Evolutionary conservation across 257 asterid genomes (phyloP).

Genomic region (Salvia miltiorrhiza): DNA sequence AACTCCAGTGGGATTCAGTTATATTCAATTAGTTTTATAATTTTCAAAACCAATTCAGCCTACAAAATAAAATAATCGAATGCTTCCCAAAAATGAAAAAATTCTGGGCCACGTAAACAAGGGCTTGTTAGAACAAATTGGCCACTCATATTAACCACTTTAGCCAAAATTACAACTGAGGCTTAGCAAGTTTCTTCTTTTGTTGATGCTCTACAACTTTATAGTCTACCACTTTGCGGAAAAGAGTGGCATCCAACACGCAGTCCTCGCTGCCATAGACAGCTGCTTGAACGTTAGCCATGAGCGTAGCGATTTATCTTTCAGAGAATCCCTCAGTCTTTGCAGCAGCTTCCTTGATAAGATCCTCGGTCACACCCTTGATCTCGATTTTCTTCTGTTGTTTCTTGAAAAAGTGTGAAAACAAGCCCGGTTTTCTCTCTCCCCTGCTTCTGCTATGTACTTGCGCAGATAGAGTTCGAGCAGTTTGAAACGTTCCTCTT

Average conservation of each 20-base stretch:
- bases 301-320: slow-evolving; percentile 83
- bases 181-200: slow-evolving; percentile 54
- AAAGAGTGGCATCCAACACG: slow-evolving; percentile 60
- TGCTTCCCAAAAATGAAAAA: slow-evolving; percentile 9
- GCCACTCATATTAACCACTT: slow-evolving; percentile 1
- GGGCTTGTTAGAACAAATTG: neutral
- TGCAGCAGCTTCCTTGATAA: slow-evolving; percentile 75
- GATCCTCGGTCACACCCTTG: slow-evolving; percentile 65
- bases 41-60: too few relatives aligned
- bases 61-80: neutral
- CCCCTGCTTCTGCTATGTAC: slow-evolving; percentile 78
- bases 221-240: slow-evolving; percentile 72
- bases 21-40: too few relatives aligned
- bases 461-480: slow-evolving; percentile 71
- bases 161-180: neutral
- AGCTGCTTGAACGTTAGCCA: too few relatives aligned
- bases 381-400: too few relatives aligned
- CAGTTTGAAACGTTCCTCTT: slow-evolving; percentile 71
- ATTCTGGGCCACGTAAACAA: slow-evolving; percentile 12
- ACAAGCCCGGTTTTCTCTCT: slow-evolving; percentile 55
- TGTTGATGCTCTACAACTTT: slow-evolving; percentile 84
- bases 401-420: slow-evolving; percentile 48
- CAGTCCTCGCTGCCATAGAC: slow-evolving; percentile 80
- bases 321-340: slow-evolving; percentile 79
- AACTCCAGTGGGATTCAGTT: too few relatives aligned